A percentile compares a stretch with the other conserved stretches of the same genome.
Conservation (phyloP, 345 rosid species). For the Corchorus olitorius region DNA sequence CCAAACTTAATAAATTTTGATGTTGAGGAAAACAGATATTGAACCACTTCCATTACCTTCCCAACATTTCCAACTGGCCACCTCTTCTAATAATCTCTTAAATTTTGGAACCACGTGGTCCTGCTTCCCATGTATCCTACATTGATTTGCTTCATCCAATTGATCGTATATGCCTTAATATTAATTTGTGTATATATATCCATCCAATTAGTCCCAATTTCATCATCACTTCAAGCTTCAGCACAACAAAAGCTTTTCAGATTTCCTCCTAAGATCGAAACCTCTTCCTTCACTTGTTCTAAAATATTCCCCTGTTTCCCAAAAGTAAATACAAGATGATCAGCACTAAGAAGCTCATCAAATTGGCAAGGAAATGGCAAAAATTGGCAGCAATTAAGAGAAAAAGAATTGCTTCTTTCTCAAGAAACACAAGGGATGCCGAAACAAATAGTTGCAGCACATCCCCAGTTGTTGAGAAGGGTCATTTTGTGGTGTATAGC, state of each 20-base stretch:
- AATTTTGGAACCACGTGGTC: neutral
- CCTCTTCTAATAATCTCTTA: neutral
- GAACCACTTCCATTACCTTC: neutral
- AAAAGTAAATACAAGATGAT: slow-evolving; percentile 24
- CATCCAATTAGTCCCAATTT: neutral
- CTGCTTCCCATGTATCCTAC: too few species aligned
- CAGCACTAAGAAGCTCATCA: slow-evolving; percentile 32
- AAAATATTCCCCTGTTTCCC: neutral
- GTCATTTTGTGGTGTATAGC: slow-evolving; percentile 16
- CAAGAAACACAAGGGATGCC: neutral
- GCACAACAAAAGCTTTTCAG: neutral
- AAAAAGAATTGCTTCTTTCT: slow-evolving; percentile 26
- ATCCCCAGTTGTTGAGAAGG: slow-evolving; percentile 22
- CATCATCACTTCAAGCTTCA: neutral
- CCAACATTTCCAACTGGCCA: neutral
- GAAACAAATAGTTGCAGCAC: neutral
- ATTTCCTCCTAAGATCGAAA: neutral
- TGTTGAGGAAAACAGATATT: neutral
- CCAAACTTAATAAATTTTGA: neutral
- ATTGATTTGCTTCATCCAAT: too few species aligned
- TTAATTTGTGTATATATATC: neutral
- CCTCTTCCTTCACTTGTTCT: neutral
- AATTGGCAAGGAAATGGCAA: slow-evolving; percentile 44
- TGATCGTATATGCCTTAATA: too few species aligned
- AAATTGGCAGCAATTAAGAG: slow-evolving; percentile 25